Percentiles rank a stretch among this genome's conserved stretches.
Evolutionary conservation across 2,329 filamentous ascomycete genomes (phyloP).

Genomic region (Colletotrichum sp.): DNA sequence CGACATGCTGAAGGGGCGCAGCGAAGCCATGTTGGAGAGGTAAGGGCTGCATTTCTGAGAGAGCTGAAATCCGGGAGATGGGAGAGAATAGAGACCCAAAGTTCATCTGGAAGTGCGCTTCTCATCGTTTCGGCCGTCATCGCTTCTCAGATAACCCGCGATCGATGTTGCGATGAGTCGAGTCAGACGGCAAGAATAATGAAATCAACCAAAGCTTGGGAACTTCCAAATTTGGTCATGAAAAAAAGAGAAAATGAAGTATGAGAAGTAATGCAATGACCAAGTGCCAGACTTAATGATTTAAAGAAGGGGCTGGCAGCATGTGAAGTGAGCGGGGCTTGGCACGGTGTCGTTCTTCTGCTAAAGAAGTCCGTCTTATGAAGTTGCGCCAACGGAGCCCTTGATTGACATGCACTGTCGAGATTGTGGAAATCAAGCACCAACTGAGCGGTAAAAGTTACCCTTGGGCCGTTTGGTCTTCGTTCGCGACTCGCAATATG

Average conservation of each 20-base stretch:
- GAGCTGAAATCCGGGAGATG: background rate
- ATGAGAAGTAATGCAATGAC: background rate
- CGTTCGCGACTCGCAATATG: background rate
- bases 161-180: background rate
- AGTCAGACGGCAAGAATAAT: background rate
- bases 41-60: constrained; percentile 7
- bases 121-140: background rate
- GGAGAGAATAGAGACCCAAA: constrained; percentile 9
- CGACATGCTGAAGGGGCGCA: constrained; percentile 14
- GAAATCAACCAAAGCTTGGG: background rate
- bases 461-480: background rate
- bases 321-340: background rate
- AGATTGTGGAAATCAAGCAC: background rate
- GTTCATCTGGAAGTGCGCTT: background rate
- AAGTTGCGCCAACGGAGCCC: background rate
- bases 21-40: background rate
- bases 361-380: background rate
- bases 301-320: background rate
- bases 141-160: background rate
- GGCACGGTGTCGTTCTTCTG: background rate
- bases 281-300: background rate
- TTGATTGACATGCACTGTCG: background rate
- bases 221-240: background rate
- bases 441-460: background rate
- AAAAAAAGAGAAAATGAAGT: background rate